Conservation (phyloP, 2,329 filamentous ascomycete genomes). For the Ophiostoma ips region DNA sequence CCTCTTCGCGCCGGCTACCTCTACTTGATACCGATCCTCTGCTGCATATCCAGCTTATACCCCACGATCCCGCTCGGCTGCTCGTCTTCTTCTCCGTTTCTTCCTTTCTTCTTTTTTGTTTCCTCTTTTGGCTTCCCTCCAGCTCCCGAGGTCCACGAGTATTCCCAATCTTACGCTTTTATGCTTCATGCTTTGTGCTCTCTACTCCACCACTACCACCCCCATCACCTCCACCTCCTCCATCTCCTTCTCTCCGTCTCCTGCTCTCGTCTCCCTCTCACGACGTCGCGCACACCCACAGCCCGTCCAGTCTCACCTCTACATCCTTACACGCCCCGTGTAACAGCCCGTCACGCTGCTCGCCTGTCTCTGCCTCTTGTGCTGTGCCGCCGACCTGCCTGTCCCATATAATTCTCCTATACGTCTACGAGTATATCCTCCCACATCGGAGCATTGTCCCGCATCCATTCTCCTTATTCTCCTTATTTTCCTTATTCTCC, state of each 20-base stretch:
- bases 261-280: background rate
- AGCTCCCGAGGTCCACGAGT: no score
- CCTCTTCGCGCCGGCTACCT: background rate
- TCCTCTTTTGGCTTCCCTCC: background rate
- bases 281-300: background rate
- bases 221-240: no score
- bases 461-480: background rate
- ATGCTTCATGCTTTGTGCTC: background rate
- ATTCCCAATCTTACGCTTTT: background rate
- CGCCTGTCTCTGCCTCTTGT: background rate
- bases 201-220: background rate
- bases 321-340: background rate
- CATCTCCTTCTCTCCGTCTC: no score
- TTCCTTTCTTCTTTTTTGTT: background rate
- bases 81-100: background rate
- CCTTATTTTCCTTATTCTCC: slow-evolving; percentile 1
- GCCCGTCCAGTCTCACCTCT: background rate
- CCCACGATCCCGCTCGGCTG: background rate
- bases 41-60: background rate
- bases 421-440: no score
- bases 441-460: background rate
- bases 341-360: background rate
- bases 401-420: no score
- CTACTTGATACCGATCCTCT: background rate
- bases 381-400: background rate